Conservation (phyloP, 495 filamentous ascomycete genomes). For the Tuber melanosporum region DNA sequence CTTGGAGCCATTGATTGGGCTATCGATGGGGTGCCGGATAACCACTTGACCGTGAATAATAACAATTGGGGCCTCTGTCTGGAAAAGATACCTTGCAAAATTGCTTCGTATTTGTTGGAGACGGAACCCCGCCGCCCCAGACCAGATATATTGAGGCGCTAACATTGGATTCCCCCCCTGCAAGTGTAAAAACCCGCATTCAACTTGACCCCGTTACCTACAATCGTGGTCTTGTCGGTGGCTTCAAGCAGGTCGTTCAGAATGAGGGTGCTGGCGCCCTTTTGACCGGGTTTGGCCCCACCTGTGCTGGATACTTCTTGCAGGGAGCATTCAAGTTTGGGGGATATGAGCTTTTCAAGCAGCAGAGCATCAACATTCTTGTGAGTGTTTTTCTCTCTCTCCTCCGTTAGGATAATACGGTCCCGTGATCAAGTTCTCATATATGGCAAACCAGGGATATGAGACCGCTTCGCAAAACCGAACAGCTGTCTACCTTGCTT, state of each 20-base stretch:
- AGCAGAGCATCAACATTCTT: slow-evolving; percentile 76
- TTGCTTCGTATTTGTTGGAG: not conserved
- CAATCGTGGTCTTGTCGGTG: slow-evolving; percentile 82
- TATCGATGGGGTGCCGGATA: not conserved
- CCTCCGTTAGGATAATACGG: slow-evolving; percentile 43
- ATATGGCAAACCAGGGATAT: slow-evolving; percentile 46
- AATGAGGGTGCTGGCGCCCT: slow-evolving; percentile 84
- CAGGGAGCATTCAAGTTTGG: slow-evolving; percentile 94
- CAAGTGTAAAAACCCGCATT: slow-evolving; percentile 89
- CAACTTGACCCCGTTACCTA: slow-evolving; percentile 86
- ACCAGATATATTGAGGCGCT: slow-evolving; percentile 21
- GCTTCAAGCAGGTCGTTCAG: slow-evolving; percentile 74
- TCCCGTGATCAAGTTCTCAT: slow-evolving; percentile 42
- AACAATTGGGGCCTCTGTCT: not conserved
- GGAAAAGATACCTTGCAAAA: not conserved
- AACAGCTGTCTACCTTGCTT: slow-evolving; percentile 81
- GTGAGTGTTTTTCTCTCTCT: slow-evolving; percentile 16
- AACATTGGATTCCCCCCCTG: slow-evolving; percentile 18
- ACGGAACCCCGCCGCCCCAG: not conserved
- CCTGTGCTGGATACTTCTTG: slow-evolving; percentile 87
- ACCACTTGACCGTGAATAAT: slow-evolving; percentile 1
- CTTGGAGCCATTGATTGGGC: not conserved
- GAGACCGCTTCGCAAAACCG: slow-evolving; percentile 80
- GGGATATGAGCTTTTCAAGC: slow-evolving; percentile 94
- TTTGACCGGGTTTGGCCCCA: slow-evolving; percentile 79